These are phyloP conservation scores for Penicillium angulare DNA, from an alignment of 495 filamentous ascomycete species.

Conservation along the genomic window DNA sequence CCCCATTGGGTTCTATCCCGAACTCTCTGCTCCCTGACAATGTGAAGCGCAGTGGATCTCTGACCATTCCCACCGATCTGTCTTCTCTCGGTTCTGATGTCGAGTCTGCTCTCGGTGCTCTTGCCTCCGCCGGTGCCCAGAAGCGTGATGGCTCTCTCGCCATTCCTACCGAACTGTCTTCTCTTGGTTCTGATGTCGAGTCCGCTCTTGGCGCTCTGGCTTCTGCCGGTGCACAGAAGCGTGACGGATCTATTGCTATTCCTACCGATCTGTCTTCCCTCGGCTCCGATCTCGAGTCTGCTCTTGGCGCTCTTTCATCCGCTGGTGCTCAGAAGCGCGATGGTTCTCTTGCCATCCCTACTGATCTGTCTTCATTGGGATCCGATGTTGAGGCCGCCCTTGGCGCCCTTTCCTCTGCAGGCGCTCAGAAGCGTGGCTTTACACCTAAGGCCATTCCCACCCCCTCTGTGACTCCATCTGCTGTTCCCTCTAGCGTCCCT, in stretches of 20 bases:
- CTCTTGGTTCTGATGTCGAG: conserved; percentile 6
- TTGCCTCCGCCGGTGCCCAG: conserved; percentile 10
- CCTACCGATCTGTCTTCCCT: conserved; percentile 12
- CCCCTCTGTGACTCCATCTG: neutral
- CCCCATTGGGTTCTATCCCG: conserved; percentile 1
- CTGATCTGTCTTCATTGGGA: too few relatives aligned
- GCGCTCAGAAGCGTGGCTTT: conserved; percentile 7
- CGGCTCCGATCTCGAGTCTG: conserved; percentile 5
- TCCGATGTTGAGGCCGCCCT: too few relatives aligned
- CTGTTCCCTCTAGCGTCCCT: neutral
- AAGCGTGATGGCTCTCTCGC: conserved; percentile 13
- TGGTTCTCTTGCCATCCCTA: conserved; percentile 1
- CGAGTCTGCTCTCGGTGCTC: neutral
- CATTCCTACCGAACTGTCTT: conserved; percentile 9
- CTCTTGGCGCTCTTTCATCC: neutral
- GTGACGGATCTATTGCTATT: conserved; percentile 8
- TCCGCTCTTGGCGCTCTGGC: conserved; percentile 5
- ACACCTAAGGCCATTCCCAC: conserved; percentile 3
- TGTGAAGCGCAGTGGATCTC: conserved; percentile 14
- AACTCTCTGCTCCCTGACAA: neutral
- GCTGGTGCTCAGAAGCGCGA: conserved; percentile 2
- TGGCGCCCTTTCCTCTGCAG: neutral
- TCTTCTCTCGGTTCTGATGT: conserved; percentile 1
- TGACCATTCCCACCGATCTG: conserved; percentile 15
- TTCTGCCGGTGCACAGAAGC: conserved; percentile 13